A percentile compares a stretch with the other conserved stretches of the same genome.
phyloP scores from a whole-genome alignment of 139 green algal species.

The Haematococcus sp. region DNA sequence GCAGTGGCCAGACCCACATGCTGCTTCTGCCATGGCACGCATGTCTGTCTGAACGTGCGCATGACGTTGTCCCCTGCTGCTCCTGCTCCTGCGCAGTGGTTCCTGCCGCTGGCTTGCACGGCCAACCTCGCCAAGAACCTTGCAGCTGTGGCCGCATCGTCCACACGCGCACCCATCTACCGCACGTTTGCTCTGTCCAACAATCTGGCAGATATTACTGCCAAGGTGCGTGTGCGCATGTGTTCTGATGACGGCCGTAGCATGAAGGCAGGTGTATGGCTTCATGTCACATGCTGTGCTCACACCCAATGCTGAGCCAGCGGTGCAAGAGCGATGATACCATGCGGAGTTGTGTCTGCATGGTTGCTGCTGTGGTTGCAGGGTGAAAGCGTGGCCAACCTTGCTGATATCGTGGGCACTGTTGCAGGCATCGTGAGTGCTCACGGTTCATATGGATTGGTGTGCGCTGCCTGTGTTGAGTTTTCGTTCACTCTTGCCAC shows the following conservation, averaged over 20 bases:
- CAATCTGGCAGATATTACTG: conserved; percentile 26
- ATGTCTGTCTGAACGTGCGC: too few relatives aligned
- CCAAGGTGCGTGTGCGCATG: conserved; percentile 5
- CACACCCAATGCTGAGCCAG: conserved; percentile 18
- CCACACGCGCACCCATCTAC: conserved; percentile 85
- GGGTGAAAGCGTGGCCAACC: conserved; percentile 83
- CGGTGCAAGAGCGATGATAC: not conserved
- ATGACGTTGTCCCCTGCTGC: too few relatives aligned
- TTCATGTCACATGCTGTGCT: not conserved
- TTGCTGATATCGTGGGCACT: conserved; percentile 82
- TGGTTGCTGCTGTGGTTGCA: too few relatives aligned
- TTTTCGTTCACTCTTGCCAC: too few relatives aligned
- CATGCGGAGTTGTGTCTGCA: too few relatives aligned
- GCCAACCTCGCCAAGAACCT: conserved; percentile 85
- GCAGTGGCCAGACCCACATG: too few relatives aligned
- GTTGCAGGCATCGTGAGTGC: conserved; percentile 44
- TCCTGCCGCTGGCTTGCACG: conserved; percentile 83
- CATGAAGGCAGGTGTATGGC: not conserved
- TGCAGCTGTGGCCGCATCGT: conserved; percentile 68
- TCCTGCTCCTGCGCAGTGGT: too few relatives aligned
- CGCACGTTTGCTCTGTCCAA: conserved; percentile 69
- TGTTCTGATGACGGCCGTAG: not conserved
- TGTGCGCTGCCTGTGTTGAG: not conserved
- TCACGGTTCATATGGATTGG: not conserved
- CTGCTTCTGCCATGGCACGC: too few relatives aligned